A percentile compares a stretch with the other conserved stretches of the same genome.
Conservation (phyloP, 768 basidiomycete species). For the Dentipellis sp. region DNA sequence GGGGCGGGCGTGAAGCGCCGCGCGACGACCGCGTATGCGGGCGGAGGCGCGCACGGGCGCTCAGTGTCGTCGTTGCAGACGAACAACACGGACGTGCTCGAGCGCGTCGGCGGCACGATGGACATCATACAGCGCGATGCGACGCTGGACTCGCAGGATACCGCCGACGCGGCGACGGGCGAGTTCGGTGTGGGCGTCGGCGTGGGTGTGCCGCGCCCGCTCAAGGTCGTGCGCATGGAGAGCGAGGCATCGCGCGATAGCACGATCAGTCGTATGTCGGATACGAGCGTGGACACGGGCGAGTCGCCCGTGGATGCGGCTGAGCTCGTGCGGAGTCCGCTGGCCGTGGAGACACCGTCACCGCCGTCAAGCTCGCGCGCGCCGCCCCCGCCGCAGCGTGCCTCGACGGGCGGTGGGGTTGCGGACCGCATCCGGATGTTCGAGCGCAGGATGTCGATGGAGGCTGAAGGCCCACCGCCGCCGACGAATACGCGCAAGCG, state of each 20-base stretch:
- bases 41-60: conserved; percentile 21
- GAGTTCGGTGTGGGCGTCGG: conserved; percentile 1
- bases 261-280: not conserved
- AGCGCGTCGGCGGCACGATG: conserved; percentile 55
- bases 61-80: conserved; percentile 46
- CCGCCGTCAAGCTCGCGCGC: conserved; percentile 2
- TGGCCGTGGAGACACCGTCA: not conserved
- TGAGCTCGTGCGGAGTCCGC: not conserved
- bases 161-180: not conserved
- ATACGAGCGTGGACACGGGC: not conserved
- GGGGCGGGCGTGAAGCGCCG: conserved; percentile 8
- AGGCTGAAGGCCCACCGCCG: conserved; percentile 26
- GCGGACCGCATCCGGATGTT: conserved; percentile 45
- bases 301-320: not conserved
- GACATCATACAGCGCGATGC: conserved; percentile 51
- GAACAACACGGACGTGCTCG: conserved; percentile 60
- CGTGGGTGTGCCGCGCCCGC: not conserved
- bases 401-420: conserved; percentile 24
- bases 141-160: conserved; percentile 8
- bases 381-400: not conserved
- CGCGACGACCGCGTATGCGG: conserved; percentile 13
- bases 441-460: conserved; percentile 51
- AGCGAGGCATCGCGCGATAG: not conserved
- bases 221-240: not conserved
- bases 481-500: conserved; percentile 34